Base-by-base conservation (phyloP, 495 filamentous ascomycete genomes). In the Talaromyces adpressus region DNA sequence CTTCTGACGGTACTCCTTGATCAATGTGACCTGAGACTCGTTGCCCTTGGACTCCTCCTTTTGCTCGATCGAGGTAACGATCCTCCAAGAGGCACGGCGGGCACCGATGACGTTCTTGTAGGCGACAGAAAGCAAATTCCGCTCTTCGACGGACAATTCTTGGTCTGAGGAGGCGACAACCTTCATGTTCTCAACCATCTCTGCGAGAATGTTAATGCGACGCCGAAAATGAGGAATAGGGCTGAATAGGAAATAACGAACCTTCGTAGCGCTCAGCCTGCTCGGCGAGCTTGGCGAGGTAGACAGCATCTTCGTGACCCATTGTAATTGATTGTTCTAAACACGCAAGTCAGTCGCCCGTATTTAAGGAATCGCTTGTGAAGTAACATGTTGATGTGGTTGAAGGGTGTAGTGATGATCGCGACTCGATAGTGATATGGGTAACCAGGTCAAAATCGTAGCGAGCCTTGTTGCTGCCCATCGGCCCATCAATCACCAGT, bases 101-200 rank as follows among this genome's bases (percentile, higher is more conserved):
- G 94, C 93, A 79, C 94, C 94, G 75, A 98, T 96, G 77, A 98
- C 94, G 83, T 98, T 98, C 91, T 98, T 98, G 88, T 98, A 98
- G 76, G 94, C 94, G 68, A 98, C 94, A 53, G 95, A 98, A 63
- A 98, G 90, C 59, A 98, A 91, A 82, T 98, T 98, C 73, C 94
- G 90, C 87, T 98, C 94, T 83, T 98, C 95, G 69, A 98, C 94
- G 66, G 92, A 93, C 66, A 98, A 91, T 78, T 98, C 95, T 81
- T 93, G 92, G 77, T 97, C 70, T 75, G 93, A 91, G 64, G 91
- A 93, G 69, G 94, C 94, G 72, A 98, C 95, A 69, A 89, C 87
- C 87, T 98, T 98, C 94, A 98, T 98, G 89, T 98, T 97, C 85
- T 98, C 95, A 65, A 98, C 94, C 94, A 98, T 98, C 79, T 98